Percentiles rank a stretch among this genome's conserved stretches.
phyloP scores from a whole-genome alignment of 139 green algal genomes.

The Auxenochlorella protothecoides region DNA sequence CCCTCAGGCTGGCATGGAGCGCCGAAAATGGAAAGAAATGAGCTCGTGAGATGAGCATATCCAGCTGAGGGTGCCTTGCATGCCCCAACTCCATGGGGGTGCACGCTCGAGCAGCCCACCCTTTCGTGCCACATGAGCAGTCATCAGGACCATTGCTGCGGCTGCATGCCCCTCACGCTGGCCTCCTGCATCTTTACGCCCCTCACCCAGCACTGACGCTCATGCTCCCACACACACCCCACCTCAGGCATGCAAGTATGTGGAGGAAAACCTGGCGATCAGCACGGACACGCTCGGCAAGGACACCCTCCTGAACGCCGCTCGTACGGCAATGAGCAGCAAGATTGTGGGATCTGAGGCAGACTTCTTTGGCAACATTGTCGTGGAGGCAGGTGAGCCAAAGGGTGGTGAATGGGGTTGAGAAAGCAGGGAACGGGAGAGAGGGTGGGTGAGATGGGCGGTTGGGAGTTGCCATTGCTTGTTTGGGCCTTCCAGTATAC shows the following conservation, averaged over 20 bases:
- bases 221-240: background rate
- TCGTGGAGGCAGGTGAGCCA: conserved; percentile 58
- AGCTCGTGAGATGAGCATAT: background rate
- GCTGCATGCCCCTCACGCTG: too few relatives aligned
- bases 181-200: background rate
- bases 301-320: conserved; percentile 73
- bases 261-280: conserved; percentile 76
- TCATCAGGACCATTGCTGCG: too few relatives aligned
- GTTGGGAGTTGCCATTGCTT: background rate
- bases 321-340: conserved; percentile 86
- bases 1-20: background rate
- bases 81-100: too few relatives aligned
- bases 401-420: background rate
- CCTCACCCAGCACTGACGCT: background rate
- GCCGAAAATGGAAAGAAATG: background rate
- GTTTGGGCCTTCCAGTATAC: too few relatives aligned
- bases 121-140: too few relatives aligned
- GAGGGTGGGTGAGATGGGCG: background rate
- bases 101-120: too few relatives aligned
- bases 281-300: conserved; percentile 63
- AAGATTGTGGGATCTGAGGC: conserved; percentile 83
- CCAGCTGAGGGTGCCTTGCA: background rate
- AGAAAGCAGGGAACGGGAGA: background rate
- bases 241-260: conserved; percentile 77
- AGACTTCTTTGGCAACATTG: conserved; percentile 84